phyloP scores from a whole-genome alignment of 2,329 filamentous ascomycete species.

The Fusarium nygamai region DNA sequence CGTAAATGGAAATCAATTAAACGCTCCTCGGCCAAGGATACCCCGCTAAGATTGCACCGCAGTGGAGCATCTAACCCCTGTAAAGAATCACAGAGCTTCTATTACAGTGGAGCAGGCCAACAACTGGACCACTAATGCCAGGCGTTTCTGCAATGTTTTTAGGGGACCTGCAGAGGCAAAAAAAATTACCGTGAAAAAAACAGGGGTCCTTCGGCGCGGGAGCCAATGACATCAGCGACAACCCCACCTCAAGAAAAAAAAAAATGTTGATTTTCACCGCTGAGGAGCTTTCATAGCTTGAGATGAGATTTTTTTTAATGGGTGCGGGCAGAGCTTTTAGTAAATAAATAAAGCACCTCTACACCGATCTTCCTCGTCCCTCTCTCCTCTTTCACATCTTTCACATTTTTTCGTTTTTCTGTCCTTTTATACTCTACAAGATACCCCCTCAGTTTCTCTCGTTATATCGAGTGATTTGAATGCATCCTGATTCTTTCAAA shows the following conservation, averaged over 20 bases:
- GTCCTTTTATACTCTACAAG: background rate
- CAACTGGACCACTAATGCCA: conserved; percentile 29
- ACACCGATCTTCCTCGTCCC: conserved; percentile 5
- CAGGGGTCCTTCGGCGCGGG: conserved; percentile 35
- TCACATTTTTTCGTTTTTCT: background rate
- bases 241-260: conserved; percentile 39
- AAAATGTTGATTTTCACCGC: conserved; percentile 41
- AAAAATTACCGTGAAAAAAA: conserved; percentile 24
- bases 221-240: conserved; percentile 43
- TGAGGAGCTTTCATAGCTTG: conserved; percentile 24
- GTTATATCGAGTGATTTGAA: conserved; percentile 23
- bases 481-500: conserved; percentile 14
- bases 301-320: conserved; percentile 11
- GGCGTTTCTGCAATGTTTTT: conserved; percentile 19
- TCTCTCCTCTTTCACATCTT: conserved; percentile 5
- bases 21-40: conserved; percentile 21
- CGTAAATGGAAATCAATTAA: conserved; percentile 25
- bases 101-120: conserved; percentile 24
- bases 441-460: conserved; percentile 27
- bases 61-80: conserved; percentile 16
- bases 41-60: conserved; percentile 27
- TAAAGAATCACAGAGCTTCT: conserved; percentile 23
- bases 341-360: conserved; percentile 28
- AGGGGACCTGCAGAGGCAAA: conserved; percentile 25
- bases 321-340: conserved; percentile 6